Percentiles rank a stretch among this genome's conserved stretches.
Conservation (phyloP, 2,329 filamentous ascomycete species). For the Botrytis sinoallii region DNA sequence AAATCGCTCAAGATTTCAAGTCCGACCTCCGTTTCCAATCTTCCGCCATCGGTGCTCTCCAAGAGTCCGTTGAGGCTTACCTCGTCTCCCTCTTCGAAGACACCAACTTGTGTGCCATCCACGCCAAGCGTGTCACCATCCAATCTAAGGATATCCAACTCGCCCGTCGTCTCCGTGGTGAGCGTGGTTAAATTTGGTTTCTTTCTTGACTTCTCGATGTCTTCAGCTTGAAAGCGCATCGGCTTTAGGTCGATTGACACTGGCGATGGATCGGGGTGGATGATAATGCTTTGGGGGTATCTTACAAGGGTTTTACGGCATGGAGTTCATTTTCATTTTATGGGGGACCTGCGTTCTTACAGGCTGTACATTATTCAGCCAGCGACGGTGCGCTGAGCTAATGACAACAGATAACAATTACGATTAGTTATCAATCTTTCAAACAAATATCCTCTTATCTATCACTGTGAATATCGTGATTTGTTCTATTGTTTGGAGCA, state of each 20-base stretch:
- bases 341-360: constrained; percentile 15
- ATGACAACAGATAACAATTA: constrained; percentile 23
- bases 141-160: constrained; percentile 84
- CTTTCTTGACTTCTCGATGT: constrained; percentile 18
- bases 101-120: constrained; percentile 97
- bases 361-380: constrained; percentile 36
- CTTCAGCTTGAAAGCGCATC: constrained; percentile 24
- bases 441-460: neutral
- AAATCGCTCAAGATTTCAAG: constrained; percentile 96
- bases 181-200: constrained; percentile 67
- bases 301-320: constrained; percentile 28
- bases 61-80: constrained; percentile 98
- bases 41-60: constrained; percentile 92
- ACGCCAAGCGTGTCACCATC: constrained; percentile 99
- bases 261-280: constrained; percentile 24
- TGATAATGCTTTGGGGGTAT: constrained; percentile 33
- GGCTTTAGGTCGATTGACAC: constrained; percentile 16
- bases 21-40: constrained; percentile 97
- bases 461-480: neutral
- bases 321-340: constrained; percentile 31
- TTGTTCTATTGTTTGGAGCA: no score
- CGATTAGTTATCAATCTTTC: constrained; percentile 27
- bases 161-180: constrained; percentile 89
- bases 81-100: constrained; percentile 98
- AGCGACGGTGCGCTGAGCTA: constrained; percentile 36